phyloP scores from a whole-genome alignment of 768 basidiomycete species.

The Hortiboletus flavorubellus region DNA sequence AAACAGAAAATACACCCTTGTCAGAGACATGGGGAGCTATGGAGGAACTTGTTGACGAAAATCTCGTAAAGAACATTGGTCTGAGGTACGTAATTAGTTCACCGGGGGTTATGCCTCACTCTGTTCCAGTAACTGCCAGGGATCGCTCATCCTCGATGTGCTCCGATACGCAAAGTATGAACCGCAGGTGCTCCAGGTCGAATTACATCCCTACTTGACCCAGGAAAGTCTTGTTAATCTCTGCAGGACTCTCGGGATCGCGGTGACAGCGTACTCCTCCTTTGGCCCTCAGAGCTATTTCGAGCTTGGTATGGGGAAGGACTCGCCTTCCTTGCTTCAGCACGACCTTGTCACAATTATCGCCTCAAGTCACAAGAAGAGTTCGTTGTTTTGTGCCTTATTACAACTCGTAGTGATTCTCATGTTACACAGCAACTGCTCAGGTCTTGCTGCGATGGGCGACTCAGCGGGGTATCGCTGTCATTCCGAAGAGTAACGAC shows the following conservation, averaged over 20 bases:
- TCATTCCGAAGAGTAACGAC: slow-evolving; percentile 71
- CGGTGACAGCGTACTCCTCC: slow-evolving; percentile 55
- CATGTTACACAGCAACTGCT: slow-evolving; percentile 35
- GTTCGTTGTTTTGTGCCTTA: slow-evolving; percentile 30
- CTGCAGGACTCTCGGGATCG: slow-evolving; percentile 42
- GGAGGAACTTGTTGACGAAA: slow-evolving; percentile 74
- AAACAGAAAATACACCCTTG: slow-evolving; percentile 59
- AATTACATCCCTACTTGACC: slow-evolving; percentile 54
- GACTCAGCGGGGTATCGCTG: slow-evolving; percentile 67
- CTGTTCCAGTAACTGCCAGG: slow-evolving; percentile 63
- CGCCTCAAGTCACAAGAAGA: slow-evolving; percentile 50
- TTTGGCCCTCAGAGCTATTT: slow-evolving; percentile 55
- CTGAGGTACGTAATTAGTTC: slow-evolving; percentile 45
- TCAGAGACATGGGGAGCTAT: slow-evolving; percentile 83
- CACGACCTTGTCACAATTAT: slow-evolving; percentile 44
- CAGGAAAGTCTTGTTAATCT: slow-evolving; percentile 47
- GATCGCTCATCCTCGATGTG: slow-evolving; percentile 69
- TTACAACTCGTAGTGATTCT: neutral
- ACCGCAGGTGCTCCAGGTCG: slow-evolving; percentile 58
- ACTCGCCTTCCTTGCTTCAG: slow-evolving; percentile 48
- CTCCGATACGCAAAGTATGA: slow-evolving; percentile 70
- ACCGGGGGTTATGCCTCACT: neutral
- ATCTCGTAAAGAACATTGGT: slow-evolving; percentile 75
- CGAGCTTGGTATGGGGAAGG: slow-evolving; percentile 63
- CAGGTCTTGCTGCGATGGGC: slow-evolving; percentile 81